Conservation (phyloP, 208 protist species). For the Wallacemonas rigidus region DNA sequence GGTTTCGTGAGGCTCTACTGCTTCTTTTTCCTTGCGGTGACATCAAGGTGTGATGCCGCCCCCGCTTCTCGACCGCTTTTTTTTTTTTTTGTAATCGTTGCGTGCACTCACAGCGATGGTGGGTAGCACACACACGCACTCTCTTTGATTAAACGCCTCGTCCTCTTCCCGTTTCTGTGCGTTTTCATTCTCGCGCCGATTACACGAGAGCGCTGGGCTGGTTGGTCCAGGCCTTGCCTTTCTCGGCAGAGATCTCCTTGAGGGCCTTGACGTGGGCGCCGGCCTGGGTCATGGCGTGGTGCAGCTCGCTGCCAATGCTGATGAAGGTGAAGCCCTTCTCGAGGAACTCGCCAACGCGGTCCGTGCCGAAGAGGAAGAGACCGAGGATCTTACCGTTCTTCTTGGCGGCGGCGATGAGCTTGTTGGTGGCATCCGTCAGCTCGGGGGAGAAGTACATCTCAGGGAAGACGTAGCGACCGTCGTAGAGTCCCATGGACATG, state of each 20-base stretch:
- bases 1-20: too few relatives aligned
- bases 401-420: constrained; percentile 66
- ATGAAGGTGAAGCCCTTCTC: constrained; percentile 83
- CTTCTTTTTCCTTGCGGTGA: too few relatives aligned
- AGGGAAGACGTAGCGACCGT: constrained; percentile 81
- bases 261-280: constrained; percentile 59
- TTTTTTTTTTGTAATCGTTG: too few relatives aligned
- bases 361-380: constrained; percentile 76
- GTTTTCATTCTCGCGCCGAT: constrained; percentile 14
- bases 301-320: constrained; percentile 78
- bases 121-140: not conserved
- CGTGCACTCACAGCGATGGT: too few relatives aligned
- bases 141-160: not conserved
- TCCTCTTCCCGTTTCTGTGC: not conserved
- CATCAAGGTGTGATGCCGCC: too few relatives aligned
- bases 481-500: constrained; percentile 86
- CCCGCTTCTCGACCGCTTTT: too few relatives aligned
- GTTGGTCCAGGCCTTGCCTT: constrained; percentile 65
- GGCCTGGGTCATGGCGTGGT: constrained; percentile 80
- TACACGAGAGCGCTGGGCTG: constrained; percentile 74
- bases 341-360: constrained; percentile 83
- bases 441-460: constrained; percentile 82
- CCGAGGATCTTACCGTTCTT: constrained; percentile 75
- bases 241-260: constrained; percentile 47
- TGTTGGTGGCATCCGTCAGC: constrained; percentile 63